A percentile compares a stretch with the other conserved stretches of the same genome.
These are phyloP conservation scores for Neolentinus lepideus DNA, from an alignment of 1,284 basidiomycete genomes.

Conservation along the genomic window DNA sequence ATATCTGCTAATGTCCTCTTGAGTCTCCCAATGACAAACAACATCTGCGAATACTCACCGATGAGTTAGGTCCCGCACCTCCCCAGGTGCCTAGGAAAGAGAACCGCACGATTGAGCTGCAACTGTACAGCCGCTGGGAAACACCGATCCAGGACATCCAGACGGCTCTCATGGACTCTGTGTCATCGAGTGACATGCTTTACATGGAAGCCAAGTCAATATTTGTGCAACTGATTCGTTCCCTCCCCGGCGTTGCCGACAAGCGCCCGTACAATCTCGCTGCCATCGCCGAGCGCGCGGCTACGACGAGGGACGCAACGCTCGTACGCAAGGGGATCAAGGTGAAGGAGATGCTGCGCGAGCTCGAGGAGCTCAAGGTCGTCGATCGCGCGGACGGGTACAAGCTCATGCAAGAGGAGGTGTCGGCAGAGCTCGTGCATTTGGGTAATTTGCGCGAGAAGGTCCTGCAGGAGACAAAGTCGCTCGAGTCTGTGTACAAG, in stretches of 20 bases:
- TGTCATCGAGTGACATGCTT: constrained; percentile 96
- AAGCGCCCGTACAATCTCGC: constrained; percentile 86
- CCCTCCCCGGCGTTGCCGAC: constrained; percentile 80
- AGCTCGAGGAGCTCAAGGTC: constrained; percentile 88
- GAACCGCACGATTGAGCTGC: constrained; percentile 90
- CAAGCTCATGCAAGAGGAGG: constrained; percentile 96
- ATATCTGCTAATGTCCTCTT: constrained; percentile 7
- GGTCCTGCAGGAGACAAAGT: constrained; percentile 88
- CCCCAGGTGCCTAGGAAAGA: constrained; percentile 96
- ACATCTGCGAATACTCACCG: constrained; percentile 92
- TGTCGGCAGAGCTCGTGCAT: constrained; percentile 90
- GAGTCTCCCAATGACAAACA: constrained; percentile 97
- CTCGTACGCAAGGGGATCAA: constrained; percentile 97
- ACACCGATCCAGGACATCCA: constrained; percentile 97
- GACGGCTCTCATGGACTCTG: constrained; percentile 93
- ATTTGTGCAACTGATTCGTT: constrained; percentile 95
- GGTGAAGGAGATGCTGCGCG: constrained; percentile 97
- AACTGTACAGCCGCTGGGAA: constrained; percentile 97
- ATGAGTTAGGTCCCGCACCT: constrained; percentile 91
- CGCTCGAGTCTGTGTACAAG: constrained; percentile 94
- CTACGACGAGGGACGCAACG: constrained; percentile 93
- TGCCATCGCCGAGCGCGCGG: constrained; percentile 90
- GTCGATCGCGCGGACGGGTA: constrained; percentile 82
- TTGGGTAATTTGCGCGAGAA: constrained; percentile 96
- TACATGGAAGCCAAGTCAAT: constrained; percentile 99